Evolutionary conservation across 2,329 filamentous ascomycete genomes (phyloP), one percentile per base, ranked within the genome.

Genomic region (Tolypocladium ovalisporum): DNA sequence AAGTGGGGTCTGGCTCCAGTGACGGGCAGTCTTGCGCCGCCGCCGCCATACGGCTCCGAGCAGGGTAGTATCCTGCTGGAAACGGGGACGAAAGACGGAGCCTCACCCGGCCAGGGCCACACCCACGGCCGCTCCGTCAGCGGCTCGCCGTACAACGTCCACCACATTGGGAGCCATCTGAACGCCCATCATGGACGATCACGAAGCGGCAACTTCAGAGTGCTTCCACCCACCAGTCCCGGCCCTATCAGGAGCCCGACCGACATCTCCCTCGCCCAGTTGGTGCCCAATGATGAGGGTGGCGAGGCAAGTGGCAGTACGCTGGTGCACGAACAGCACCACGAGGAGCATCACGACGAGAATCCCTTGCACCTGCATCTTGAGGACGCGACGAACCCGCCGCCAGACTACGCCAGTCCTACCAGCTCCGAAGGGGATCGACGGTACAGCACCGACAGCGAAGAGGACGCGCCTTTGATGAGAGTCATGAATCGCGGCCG

Each of bases 1-100:
- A 99, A 97, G 79, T 99, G 94, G 94, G 94, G 94, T 2, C 78
- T 99, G 57, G 94, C 94, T 53, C 94, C 94, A 6, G 95, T 95
- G 82, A 97, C 90, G 1, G 94, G 94, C 59, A 96, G 90, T 67
- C 79, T 99, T 59, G 94, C 94, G 34, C 94, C 94, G 19, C 94
- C 94, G 49, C 94, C 94, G 54, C 94, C 94, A 1, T 99, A 99
- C 69, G 94, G 94, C 53, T 96, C 90, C 61, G 94, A 97, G 74
- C 91, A 96, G 73, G 94, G 94, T 65, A 97, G 92, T 68, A 97
- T 99, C 64, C 78, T 99, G 34, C 82, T 99, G 15, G 94, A 97
- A 70, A 86, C 90, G 7, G 94, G 94, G 15, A 82, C 77, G 62
- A 87, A 87, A 66, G 81, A 83, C 60, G 79, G 78, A 19, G 79